A percentile compares a stretch with the other conserved stretches of the same genome.
Conservation (phyloP, 2,329 filamentous ascomycete species). For the Aureobasidium sp. region DNA sequence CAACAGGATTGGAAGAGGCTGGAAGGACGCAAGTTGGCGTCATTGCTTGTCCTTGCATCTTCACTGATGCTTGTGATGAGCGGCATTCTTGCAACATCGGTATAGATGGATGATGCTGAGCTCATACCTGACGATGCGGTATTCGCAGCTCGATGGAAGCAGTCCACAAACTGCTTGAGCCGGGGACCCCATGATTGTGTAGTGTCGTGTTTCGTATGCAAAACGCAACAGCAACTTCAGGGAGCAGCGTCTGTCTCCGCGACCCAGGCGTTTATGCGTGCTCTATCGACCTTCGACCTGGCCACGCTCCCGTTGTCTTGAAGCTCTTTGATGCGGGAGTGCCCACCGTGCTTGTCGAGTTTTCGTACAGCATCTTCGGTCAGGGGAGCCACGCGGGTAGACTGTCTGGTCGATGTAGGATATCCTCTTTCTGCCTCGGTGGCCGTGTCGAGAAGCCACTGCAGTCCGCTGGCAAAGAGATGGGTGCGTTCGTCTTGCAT, state of each 20-base stretch:
- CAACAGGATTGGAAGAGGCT: neutral
- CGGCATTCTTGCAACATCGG: neutral
- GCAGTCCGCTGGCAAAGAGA: constrained; percentile 2
- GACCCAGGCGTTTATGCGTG: neutral
- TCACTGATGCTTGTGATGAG: neutral
- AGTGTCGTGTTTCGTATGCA: neutral
- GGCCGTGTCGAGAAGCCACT: neutral
- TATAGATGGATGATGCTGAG: neutral
- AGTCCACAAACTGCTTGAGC: neutral
- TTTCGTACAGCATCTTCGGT: constrained; percentile 1
- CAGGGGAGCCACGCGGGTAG: neutral
- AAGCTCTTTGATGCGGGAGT: neutral
- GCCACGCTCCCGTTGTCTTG: neutral
- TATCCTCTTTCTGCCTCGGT: neutral
- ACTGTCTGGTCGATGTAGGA: neutral
- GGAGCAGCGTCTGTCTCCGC: neutral
- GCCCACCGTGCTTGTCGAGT: neutral
- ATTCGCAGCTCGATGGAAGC: neutral
- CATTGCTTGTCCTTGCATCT: neutral
- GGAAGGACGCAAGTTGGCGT: neutral
- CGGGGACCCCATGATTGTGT: neutral
- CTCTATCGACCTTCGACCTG: neutral
- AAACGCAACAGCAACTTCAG: neutral
- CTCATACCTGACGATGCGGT: neutral
- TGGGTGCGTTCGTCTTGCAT: neutral